A percentile compares a stretch with the other conserved stretches of the same genome.
These are phyloP conservation scores for Neurospora pannonica DNA, from an alignment of 495 filamentous ascomycete species.

Conservation along the genomic window DNA sequence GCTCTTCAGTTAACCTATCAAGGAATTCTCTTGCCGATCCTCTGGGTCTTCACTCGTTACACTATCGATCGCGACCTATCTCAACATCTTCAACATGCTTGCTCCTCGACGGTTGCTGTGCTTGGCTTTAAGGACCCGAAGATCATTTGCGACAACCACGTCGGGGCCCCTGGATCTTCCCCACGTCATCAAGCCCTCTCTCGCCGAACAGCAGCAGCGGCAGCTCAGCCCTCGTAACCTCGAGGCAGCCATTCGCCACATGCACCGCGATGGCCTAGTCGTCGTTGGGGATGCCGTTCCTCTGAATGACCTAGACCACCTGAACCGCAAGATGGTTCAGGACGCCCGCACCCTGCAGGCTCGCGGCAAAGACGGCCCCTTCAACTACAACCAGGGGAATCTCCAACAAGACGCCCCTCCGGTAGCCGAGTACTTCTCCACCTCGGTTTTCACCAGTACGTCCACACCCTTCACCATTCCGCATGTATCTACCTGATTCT, in stretches of 20 bases:
- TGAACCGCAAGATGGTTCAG: slow-evolving; percentile 44
- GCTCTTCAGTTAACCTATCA: too few species aligned
- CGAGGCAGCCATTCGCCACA: slow-evolving; percentile 39
- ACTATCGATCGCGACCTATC: slow-evolving; percentile 1
- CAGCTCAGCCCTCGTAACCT: slow-evolving; percentile 30
- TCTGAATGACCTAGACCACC: slow-evolving; percentile 30
- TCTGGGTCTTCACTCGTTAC: slow-evolving; percentile 3
- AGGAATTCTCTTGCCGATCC: too few species aligned
- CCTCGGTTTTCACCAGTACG: slow-evolving; percentile 35
- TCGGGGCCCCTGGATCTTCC: neutral
- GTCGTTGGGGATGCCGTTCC: slow-evolving; percentile 44
- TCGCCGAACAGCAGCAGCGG: slow-evolving; percentile 7
- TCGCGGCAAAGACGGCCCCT: slow-evolving; percentile 35
- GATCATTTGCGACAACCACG: neutral
- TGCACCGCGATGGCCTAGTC: slow-evolving; percentile 48
- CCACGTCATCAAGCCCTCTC: slow-evolving; percentile 6
- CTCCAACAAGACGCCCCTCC: slow-evolving; percentile 45
- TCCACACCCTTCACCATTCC: neutral
- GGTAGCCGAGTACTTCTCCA: slow-evolving; percentile 28
- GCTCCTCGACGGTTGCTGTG: slow-evolving; percentile 1
- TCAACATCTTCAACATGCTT: slow-evolving; percentile 7
- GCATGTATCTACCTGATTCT: neutral
- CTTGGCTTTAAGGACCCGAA: neutral
- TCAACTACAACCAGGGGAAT: slow-evolving; percentile 46
- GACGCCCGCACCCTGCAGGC: slow-evolving; percentile 36